Base-by-base conservation (phyloP, 1,139 yeast species). In the Blastobotrys niveus region DNA sequence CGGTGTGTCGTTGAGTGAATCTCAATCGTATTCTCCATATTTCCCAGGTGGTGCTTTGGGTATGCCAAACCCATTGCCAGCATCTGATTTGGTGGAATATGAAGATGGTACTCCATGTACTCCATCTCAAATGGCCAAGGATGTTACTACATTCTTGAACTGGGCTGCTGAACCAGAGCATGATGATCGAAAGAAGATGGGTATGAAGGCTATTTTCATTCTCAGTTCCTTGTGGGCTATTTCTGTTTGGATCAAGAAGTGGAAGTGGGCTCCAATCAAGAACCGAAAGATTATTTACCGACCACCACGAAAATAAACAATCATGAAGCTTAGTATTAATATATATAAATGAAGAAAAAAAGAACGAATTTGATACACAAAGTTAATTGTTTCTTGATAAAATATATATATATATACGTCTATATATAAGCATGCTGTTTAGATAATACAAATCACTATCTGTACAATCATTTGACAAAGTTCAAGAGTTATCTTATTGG, bases 1-100 rank as follows among this genome's bases (percentile, higher is more conserved):
- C 34, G 99, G 99, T 74, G 96, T 87, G 52, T 76, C 70, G 43
- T 76, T 91, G 63, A 93, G 97, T 50, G 84, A 86, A 52, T 98
- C 97, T 54, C 70, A 95, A 54, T 91, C 89, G 80, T 93, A 91
- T 74, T 93, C 93, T 78, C 98, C 98, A 65, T 91, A 91, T 77
- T 91, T 91, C 95, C 97, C 99, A 64, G 97, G 97, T 73, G 97
- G 98, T 57, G 77, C 96, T 41, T 89, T 91, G 75, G 97, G 96
- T 63, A 91, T 91, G 98, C 97, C 87, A 66, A 85, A 98, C 74
- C 97, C 89, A 51, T 77, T 91, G 70, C 91, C 88, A 60, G 98
- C 91, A 65, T 98, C 87, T 57, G 36, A 18, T 17, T 76, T 91
- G 65, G 97, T 91, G 55, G 99, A 91, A 75, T 91, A 82, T 71